Base-by-base conservation (phyloP, 106 monocot species). In the Hemerocallis citrina region DNA sequence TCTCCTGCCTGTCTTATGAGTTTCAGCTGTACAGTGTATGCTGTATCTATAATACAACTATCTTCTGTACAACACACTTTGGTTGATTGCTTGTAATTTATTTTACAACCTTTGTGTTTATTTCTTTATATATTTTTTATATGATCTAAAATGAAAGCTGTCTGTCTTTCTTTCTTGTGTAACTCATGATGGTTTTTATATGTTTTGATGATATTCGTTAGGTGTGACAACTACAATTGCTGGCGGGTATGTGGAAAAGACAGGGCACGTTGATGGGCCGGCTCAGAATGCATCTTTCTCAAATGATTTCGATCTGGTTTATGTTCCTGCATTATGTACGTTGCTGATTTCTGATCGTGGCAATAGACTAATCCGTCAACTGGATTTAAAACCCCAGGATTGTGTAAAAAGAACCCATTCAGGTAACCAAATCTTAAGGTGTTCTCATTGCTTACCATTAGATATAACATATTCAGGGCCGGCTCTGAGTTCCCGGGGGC, bases 281-380 rank as follows among this genome's bases (percentile, higher is more conserved):
- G 81, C 77, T 52, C 81, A 81, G 52, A 81, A 81, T 65, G 81
- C 81, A 64, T 64, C 81, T 1, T 81, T 81, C 44, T 77, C 81
- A 25, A 34, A 46, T 32, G 47, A 81, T 68, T 73, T 81, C 69
- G 81, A 77, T 27, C 44, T 77, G 17, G 72, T 81, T 29, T 77
- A 73, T 72, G 49, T 73, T 52, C 76, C 58, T 15, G 69, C 68
- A 64, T 48, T 59, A 46, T 81, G 81, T 62, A 64, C 81, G 9
- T 69, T 77, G 52, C 58, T 81, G 54, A 63, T 81, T 45, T 63
- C 73, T 65, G 81, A 81, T 47, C 71, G 73, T 54, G 77, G 65
- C 55, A 77, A 65, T 55, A n/a, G 72, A 30, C 31, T 77, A 41
- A 69, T 81, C 34, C 68, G 81, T 0, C 72, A 77, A 64, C 65